These are phyloP conservation scores for Xylaria castorea DNA, from an alignment of 495 filamentous ascomycete genomes.

Conservation along the genomic window DNA sequence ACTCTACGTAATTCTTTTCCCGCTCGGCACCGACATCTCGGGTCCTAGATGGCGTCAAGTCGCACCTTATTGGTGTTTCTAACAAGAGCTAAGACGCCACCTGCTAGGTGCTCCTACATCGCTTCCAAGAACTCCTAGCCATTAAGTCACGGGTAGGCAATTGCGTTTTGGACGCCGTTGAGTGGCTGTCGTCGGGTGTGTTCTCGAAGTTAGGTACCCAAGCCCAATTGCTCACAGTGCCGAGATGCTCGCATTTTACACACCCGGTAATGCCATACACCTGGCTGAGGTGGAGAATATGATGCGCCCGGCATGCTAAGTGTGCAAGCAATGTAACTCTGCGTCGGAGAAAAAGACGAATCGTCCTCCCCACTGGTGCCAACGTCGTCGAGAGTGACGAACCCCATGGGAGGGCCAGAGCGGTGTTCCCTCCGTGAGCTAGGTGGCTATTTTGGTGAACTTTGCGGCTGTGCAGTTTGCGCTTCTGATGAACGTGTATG, in stretches of 20 bases:
- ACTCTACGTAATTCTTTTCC: slow-evolving; percentile 11
- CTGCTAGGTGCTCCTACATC: slow-evolving; percentile 2
- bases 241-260: slow-evolving; percentile 5
- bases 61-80: slow-evolving; percentile 3
- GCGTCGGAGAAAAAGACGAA: slow-evolving; percentile 22
- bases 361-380: slow-evolving; percentile 17
- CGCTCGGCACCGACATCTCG: slow-evolving; percentile 30
- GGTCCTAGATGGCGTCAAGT: slow-evolving; percentile 24
- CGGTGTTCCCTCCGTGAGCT: slow-evolving; percentile 21
- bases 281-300: slow-evolving; percentile 27
- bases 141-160: neutral
- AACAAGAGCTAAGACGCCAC: neutral
- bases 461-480: slow-evolving; percentile 28
- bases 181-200: slow-evolving; percentile 11
- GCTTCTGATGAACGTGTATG: slow-evolving; percentile 10
- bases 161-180: slow-evolving; percentile 20
- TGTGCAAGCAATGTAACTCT: slow-evolving; percentile 29
- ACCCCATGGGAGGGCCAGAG: slow-evolving; percentile 18
- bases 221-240: slow-evolving; percentile 20
- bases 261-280: slow-evolving; percentile 1
- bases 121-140: neutral
- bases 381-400: slow-evolving; percentile 20
- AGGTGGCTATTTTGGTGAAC: slow-evolving; percentile 26
- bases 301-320: slow-evolving; percentile 22
- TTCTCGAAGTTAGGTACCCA: neutral